phyloP scores from a whole-genome alignment of 371 early-diverging fungal genomes.

The Parasitella parasitica region DNA sequence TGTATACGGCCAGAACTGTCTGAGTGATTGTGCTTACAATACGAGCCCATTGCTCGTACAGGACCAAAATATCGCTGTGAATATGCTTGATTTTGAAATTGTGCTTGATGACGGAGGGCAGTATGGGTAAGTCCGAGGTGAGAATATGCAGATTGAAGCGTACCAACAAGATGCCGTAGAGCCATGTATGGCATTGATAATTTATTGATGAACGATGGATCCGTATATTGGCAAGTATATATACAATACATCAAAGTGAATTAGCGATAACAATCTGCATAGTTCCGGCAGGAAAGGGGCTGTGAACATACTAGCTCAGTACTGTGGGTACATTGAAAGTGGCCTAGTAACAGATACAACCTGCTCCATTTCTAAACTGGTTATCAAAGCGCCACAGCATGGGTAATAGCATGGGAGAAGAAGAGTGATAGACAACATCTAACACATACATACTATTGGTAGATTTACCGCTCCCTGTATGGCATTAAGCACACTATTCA shows the following conservation, averaged over 20 bases:
- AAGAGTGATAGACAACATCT: background rate
- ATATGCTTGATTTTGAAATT: conserved; percentile 10
- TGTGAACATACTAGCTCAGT: conserved; percentile 21
- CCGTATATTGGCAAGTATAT: conserved; percentile 26
- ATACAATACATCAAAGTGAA: too few relatives aligned
- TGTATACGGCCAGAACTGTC: conserved; percentile 5
- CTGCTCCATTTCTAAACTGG: conserved; percentile 18
- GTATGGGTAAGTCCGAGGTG: conserved; percentile 4
- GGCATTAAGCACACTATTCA: background rate
- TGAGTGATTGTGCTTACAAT: background rate
- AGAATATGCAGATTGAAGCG: background rate
- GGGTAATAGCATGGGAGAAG: conserved; percentile 22
- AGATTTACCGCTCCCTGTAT: conserved; percentile 26
- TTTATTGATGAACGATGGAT: conserved; percentile 17
- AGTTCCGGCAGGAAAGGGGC: conserved; percentile 26
- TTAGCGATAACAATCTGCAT: background rate
- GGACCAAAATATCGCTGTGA: background rate
- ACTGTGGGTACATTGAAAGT: conserved; percentile 19
- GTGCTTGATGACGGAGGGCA: conserved; percentile 17
- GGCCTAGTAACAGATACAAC: conserved; percentile 9
- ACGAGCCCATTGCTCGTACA: background rate
- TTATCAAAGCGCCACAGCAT: conserved; percentile 18
- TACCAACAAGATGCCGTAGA: background rate
- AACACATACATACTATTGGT: background rate
- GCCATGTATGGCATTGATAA: conserved; percentile 24